Evolutionary conservation across 2,329 filamentous ascomycete species (phyloP).

Genomic region (Paecilomyces fulvus): DNA sequence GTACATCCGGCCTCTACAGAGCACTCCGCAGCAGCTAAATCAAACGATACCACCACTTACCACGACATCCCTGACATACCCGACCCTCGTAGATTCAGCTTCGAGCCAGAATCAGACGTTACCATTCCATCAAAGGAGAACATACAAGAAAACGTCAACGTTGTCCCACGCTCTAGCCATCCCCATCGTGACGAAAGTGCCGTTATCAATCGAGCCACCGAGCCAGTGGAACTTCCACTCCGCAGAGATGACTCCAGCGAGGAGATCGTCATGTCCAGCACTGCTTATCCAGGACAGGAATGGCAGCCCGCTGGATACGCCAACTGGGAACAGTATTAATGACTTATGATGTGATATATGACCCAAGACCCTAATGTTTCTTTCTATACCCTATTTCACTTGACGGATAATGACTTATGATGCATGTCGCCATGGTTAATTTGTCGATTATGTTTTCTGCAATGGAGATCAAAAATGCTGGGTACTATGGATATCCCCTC

Average conservation of each 20-base stretch:
- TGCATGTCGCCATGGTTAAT: too few relatives aligned
- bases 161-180: constrained; percentile 8
- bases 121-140: not conserved
- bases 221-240: constrained; percentile 27
- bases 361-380: not conserved
- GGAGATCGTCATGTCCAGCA: constrained; percentile 41
- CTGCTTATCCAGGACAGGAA: constrained; percentile 41
- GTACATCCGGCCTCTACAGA: not conserved
- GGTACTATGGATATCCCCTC: not conserved
- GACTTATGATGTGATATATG: not conserved
- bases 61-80: not conserved
- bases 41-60: not conserved
- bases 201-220: constrained; percentile 12
- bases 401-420: too few relatives aligned
- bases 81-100: constrained; percentile 3
- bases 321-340: constrained; percentile 9
- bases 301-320: constrained; percentile 27
- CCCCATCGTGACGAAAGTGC: constrained; percentile 15
- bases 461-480: too few relatives aligned
- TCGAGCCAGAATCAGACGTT: not conserved
- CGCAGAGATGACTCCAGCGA: constrained; percentile 33
- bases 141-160: not conserved
- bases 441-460: too few relatives aligned
- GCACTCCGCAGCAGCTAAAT: not conserved
- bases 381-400: not conserved